phyloP scores from a whole-genome alignment of 2,329 filamentous ascomycete species.

The Pezicula neosporulosa region DNA sequence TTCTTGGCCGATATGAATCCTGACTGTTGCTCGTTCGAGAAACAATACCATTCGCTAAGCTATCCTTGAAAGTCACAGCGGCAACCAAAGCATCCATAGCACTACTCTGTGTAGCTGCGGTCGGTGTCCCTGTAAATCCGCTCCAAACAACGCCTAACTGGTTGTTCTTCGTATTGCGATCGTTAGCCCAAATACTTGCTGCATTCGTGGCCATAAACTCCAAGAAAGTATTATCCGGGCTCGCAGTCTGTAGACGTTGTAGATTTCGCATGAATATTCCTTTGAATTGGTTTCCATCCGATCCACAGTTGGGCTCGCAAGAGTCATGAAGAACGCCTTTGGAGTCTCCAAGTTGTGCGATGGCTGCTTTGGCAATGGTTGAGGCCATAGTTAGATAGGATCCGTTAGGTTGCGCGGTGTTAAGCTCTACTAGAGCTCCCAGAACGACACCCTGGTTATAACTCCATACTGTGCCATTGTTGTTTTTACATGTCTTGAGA shows the following conservation, averaged over 20 bases:
- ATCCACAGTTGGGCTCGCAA: slow-evolving; percentile 44
- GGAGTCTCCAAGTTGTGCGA: slow-evolving; percentile 38
- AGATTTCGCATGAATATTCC: slow-evolving; percentile 68
- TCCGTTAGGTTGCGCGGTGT: slow-evolving; percentile 42
- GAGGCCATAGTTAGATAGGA: slow-evolving; percentile 40
- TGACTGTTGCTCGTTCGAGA: not conserved
- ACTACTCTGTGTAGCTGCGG: slow-evolving; percentile 59
- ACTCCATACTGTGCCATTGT: slow-evolving; percentile 39
- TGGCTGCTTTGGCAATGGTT: slow-evolving; percentile 51
- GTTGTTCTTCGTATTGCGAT: slow-evolving; percentile 41
- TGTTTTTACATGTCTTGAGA: slow-evolving; percentile 44
- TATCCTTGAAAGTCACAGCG: slow-evolving; percentile 32
- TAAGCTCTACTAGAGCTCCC: slow-evolving; percentile 53
- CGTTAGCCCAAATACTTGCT: slow-evolving; percentile 59
- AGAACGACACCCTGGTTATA: slow-evolving; percentile 63
- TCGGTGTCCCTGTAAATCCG: slow-evolving; percentile 50
- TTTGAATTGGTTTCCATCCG: slow-evolving; percentile 67
- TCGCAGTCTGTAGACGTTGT: slow-evolving; percentile 43
- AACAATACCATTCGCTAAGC: not conserved
- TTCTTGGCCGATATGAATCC: too few species aligned
- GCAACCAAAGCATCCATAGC: slow-evolving; percentile 67
- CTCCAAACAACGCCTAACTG: slow-evolving; percentile 61
- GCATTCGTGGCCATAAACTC: slow-evolving; percentile 61
- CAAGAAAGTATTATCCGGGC: slow-evolving; percentile 45
- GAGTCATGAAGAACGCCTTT: slow-evolving; percentile 50